Evolutionary conservation across 176 grass and related monocot species (phyloP).

Genomic region (Hsuehochloa calcarea): DNA sequence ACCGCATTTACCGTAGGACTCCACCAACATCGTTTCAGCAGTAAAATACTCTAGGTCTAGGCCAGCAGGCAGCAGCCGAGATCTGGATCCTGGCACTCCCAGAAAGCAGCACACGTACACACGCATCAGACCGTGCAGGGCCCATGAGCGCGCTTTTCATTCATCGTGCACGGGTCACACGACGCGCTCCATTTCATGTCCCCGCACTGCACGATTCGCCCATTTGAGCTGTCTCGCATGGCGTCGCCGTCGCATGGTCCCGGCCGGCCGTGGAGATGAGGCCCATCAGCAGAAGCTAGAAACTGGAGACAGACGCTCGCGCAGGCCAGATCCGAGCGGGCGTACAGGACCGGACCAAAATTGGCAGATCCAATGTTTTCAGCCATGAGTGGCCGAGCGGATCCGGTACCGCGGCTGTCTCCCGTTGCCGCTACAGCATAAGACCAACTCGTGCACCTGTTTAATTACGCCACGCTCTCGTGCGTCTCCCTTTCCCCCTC

Average conservation of each 20-base stretch:
- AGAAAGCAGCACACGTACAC: not conserved
- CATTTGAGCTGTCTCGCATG: slow-evolving; percentile 13
- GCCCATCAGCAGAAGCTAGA: not conserved
- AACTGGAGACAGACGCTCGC: not conserved
- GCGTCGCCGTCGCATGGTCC: not conserved
- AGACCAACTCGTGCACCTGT: not conserved
- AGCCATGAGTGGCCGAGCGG: not conserved
- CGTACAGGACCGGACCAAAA: not conserved
- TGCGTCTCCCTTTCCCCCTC: not conserved
- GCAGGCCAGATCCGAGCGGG: slow-evolving; percentile 1
- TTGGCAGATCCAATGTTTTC: slow-evolving; percentile 14
- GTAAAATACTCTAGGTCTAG: not conserved
- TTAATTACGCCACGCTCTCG: not conserved
- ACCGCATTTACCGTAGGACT: not conserved
- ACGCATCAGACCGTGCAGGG: not conserved
- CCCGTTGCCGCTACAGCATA: slow-evolving; percentile 21
- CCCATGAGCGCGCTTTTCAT: not conserved
- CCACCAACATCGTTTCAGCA: not conserved
- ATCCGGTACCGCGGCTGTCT: slow-evolving; percentile 13
- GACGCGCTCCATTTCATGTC: not conserved
- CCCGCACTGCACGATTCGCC: not conserved
- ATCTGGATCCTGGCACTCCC: not conserved
- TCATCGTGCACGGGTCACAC: not conserved
- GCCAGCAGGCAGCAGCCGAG: not conserved
- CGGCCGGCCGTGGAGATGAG: not conserved